Conservation (phyloP, 176 grass and related monocot genomes). For the Phoenix dactylifera region DNA sequence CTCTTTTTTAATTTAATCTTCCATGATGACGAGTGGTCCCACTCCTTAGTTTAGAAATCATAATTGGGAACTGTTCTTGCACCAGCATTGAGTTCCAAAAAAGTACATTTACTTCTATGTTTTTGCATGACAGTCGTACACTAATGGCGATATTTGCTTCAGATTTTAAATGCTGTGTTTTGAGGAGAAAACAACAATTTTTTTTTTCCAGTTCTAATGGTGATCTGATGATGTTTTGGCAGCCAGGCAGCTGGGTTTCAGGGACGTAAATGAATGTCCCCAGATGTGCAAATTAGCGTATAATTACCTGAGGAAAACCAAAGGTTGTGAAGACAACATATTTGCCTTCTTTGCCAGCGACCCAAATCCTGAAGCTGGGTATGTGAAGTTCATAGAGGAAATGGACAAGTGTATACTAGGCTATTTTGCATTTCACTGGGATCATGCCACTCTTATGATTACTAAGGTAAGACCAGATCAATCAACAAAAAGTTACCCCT, state of each 20-base stretch:
- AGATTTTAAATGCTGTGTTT: too few species aligned
- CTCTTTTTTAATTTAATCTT: too few species aligned
- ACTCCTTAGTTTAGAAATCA: too few species aligned
- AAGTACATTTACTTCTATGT: too few species aligned
- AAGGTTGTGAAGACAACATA: constrained; percentile 65
- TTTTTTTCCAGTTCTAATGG: too few species aligned
- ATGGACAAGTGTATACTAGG: constrained; percentile 78
- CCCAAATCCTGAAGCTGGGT: constrained; percentile 47
- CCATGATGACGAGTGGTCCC: too few species aligned
- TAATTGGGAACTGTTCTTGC: too few species aligned
- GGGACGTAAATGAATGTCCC: constrained; percentile 46
- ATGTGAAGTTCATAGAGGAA: constrained; percentile 75
- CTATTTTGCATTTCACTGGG: constrained; percentile 99
- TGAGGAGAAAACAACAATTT: too few species aligned
- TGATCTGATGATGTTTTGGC: background rate
- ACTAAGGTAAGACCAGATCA: constrained; percentile 38
- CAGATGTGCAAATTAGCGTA: constrained; percentile 51
- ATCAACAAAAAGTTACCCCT: background rate
- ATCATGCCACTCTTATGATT: constrained; percentile 46
- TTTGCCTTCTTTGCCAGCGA: constrained; percentile 69
- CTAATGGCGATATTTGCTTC: too few species aligned
- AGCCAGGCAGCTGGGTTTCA: constrained; percentile 78
- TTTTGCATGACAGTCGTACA: too few species aligned
- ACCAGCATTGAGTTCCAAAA: too few species aligned
- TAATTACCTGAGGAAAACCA: constrained; percentile 50